Conservation (phyloP, 2,329 filamentous ascomycete species). For the Colletotrichum sp. region DNA sequence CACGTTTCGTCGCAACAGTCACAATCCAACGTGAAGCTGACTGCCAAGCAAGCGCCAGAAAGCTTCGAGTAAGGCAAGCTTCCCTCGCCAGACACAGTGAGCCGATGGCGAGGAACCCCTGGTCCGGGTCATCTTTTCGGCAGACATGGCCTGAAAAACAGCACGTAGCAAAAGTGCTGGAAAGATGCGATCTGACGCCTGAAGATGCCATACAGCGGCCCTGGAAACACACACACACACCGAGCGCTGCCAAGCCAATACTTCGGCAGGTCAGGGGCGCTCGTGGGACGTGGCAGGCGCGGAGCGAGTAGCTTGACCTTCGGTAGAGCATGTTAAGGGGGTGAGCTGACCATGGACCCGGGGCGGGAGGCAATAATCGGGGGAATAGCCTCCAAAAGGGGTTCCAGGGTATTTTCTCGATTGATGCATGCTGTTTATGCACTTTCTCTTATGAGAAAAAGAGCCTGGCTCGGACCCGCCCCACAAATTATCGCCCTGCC, state of each 20-base stretch:
- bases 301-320: neutral
- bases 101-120: neutral
- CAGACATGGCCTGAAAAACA: neutral
- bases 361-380: neutral
- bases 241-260: slow-evolving; percentile 17
- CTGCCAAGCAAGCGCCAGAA: neutral
- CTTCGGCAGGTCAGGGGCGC: slow-evolving; percentile 10
- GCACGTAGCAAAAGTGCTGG: neutral
- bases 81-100: neutral
- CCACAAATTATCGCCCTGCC: neutral
- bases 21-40: neutral
- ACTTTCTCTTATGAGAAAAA: neutral
- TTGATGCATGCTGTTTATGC: slow-evolving; percentile 1
- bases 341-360: neutral
- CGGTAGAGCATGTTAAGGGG: neutral
- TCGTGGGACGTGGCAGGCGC: slow-evolving; percentile 16
- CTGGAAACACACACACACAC: neutral
- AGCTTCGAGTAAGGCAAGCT: neutral
- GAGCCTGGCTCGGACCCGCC: neutral
- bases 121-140: neutral
- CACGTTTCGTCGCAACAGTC: neutral
- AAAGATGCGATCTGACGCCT: neutral
- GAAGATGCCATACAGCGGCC: neutral
- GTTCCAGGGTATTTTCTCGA: neutral
- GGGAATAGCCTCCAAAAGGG: neutral